Conservation (phyloP, 768 basidiomycete species). For the Rhodotorula taiwanensis region DNA sequence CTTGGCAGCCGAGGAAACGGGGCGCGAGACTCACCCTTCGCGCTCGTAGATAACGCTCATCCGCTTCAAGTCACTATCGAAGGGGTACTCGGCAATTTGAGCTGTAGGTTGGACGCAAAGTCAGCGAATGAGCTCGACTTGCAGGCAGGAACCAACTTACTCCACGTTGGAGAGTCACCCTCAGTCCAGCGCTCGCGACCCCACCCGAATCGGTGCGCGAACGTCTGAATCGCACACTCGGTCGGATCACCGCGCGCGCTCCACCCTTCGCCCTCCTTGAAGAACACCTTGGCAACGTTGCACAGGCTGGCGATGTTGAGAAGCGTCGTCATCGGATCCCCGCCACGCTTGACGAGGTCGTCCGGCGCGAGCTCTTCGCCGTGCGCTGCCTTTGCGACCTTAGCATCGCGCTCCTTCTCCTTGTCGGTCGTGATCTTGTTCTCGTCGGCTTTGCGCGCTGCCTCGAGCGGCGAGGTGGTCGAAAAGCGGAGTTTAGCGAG, state of each 20-base stretch:
- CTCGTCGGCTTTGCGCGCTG: conserved; percentile 43
- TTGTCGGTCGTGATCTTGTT: conserved; percentile 39
- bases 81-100: conserved; percentile 47
- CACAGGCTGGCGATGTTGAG: conserved; percentile 47
- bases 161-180: conserved; percentile 38
- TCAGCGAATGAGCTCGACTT: neutral
- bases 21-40: conserved; percentile 8
- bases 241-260: conserved; percentile 49
- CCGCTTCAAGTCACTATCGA: conserved; percentile 50
- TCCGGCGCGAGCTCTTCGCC: neutral
- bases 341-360: conserved; percentile 42
- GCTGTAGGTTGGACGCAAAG: neutral
- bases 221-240: conserved; percentile 48
- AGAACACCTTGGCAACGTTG: conserved; percentile 45
- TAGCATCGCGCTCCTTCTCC: conserved; percentile 3
- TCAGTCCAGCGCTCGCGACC: conserved; percentile 27
- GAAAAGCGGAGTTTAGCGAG: conserved; percentile 31
- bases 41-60: conserved; percentile 44
- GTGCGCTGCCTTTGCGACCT: neutral
- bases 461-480: conserved; percentile 24
- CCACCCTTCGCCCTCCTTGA: conserved; percentile 45
- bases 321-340: conserved; percentile 41
- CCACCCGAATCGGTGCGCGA: conserved; percentile 32
- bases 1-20: neutral
- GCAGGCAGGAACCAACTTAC: neutral